phyloP scores from a whole-genome alignment of 805 yeast species.

The Saccharomycopsis fodiens region DNA sequence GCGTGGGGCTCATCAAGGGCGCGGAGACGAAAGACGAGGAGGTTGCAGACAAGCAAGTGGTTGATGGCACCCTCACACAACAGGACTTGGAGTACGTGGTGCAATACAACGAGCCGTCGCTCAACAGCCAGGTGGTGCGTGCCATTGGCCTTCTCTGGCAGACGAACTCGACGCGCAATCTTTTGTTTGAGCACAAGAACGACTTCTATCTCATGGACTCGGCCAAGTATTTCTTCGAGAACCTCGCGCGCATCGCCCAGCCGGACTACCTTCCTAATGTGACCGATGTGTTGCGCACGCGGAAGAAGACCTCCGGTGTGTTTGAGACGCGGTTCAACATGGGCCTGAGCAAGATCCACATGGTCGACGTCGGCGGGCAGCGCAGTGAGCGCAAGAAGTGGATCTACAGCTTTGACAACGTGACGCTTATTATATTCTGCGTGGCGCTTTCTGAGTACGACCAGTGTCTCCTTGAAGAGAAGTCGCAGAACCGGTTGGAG shows the following conservation, averaged over 20 bases:
- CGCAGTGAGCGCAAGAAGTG: conserved; percentile 87
- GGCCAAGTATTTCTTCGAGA: conserved; percentile 67
- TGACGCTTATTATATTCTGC: conserved; percentile 81
- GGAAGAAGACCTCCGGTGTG: conserved; percentile 90
- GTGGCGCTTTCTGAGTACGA: conserved; percentile 90
- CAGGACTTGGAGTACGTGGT: conserved; percentile 38
- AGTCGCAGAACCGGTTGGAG: conserved; percentile 66
- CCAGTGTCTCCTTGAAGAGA: conserved; percentile 73
- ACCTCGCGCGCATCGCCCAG: conserved; percentile 51
- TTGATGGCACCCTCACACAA: conserved; percentile 20
- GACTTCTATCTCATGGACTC: conserved; percentile 82
- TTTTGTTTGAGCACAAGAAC: conserved; percentile 53
- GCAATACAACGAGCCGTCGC: conserved; percentile 43
- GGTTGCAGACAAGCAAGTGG: not conserved
- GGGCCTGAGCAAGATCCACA: conserved; percentile 49
- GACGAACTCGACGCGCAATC: conserved; percentile 48
- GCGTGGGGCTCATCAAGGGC: conserved; percentile 24
- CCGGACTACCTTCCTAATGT: conserved; percentile 63
- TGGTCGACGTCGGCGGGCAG: conserved; percentile 92
- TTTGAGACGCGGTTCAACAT: conserved; percentile 74
- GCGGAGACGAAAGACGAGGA: conserved; percentile 5
- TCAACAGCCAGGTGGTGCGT: conserved; percentile 29
- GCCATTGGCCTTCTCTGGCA: conserved; percentile 43
- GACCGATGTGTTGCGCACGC: conserved; percentile 74
- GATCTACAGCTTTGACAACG: conserved; percentile 95